Percentiles rank a stretch among this genome's conserved stretches.
These are phyloP conservation scores for Cryptococcus sp. DNA, from an alignment of 1,284 basidiomycete species.

Conservation along the genomic window DNA sequence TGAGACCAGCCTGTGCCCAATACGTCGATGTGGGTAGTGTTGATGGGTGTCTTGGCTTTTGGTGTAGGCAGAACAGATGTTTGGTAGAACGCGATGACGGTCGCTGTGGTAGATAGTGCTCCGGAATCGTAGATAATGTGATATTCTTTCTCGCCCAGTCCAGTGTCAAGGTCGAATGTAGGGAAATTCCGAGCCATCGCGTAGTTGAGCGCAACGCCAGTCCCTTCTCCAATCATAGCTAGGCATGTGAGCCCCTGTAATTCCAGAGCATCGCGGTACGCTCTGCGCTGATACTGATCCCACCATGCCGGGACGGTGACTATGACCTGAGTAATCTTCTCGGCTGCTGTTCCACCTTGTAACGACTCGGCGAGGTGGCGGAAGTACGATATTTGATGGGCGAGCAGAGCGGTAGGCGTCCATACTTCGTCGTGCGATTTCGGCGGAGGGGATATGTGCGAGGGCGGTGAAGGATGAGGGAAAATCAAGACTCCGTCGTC, in stretches of 20 bases:
- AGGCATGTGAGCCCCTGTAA: constrained; percentile 82
- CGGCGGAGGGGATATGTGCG: constrained; percentile 64
- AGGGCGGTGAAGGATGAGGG: constrained; percentile 66
- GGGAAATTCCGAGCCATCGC: constrained; percentile 92
- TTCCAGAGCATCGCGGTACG: constrained; percentile 86
- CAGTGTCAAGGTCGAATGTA: constrained; percentile 36
- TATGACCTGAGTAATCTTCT: constrained; percentile 76
- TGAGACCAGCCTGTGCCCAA: constrained; percentile 77
- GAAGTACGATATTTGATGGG: constrained; percentile 90
- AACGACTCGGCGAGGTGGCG: constrained; percentile 80
- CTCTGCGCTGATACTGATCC: constrained; percentile 81
- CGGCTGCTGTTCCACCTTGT: constrained; percentile 58
- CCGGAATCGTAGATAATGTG: constrained; percentile 96
- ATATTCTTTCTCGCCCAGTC: constrained; percentile 64
- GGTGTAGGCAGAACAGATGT: constrained; percentile 52
- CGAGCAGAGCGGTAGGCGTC: constrained; percentile 87
- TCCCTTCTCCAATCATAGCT: constrained; percentile 87
- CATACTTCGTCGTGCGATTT: constrained; percentile 58
- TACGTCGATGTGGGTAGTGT: constrained; percentile 74
- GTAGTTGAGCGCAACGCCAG: constrained; percentile 90
- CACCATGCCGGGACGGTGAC: constrained; percentile 85
- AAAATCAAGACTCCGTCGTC: constrained; percentile 62
- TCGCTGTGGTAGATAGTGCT: constrained; percentile 81
- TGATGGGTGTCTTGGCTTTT: constrained; percentile 55
- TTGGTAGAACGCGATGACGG: constrained; percentile 78